These are phyloP conservation scores for Globisporangium canariense DNA, from an alignment of 352 stramenopile genomes.

Conservation along the genomic window DNA sequence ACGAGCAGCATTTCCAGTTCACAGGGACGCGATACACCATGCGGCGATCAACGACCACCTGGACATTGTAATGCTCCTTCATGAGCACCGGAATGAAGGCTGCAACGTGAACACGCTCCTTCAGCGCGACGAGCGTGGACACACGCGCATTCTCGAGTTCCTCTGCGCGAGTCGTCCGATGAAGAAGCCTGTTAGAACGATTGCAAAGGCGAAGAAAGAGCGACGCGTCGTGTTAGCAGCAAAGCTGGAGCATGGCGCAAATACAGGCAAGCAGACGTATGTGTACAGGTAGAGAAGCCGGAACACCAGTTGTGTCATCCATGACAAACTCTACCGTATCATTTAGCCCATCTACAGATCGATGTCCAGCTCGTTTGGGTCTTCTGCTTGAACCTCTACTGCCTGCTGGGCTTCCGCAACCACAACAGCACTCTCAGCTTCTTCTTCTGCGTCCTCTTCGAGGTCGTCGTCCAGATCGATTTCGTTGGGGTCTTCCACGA, in stretches of 20 bases:
- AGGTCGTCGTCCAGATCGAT: constrained; percentile 52
- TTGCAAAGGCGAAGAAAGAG: not conserved
- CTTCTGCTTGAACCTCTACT: constrained; percentile 1
- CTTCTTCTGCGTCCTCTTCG: constrained; percentile 18
- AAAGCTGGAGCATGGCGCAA: not conserved
- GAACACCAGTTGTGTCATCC: not conserved
- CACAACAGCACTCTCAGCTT: constrained; percentile 6
- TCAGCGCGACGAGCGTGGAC: too few relatives aligned
- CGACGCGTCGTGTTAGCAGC: not conserved
- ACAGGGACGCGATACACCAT: not conserved
- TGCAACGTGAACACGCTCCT: constrained; percentile 8
- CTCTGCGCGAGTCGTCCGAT: constrained; percentile 3
- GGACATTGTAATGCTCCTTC: constrained; percentile 7
- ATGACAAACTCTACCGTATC: not conserved
- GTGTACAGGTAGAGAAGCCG: not conserved
- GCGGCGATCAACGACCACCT: constrained; percentile 5
- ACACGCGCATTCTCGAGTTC: not conserved
- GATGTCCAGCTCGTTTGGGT: constrained; percentile 36
- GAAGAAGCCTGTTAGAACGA: not conserved
- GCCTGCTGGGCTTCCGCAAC: constrained; percentile 2
- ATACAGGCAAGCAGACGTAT: not conserved
- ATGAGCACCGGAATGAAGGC: constrained; percentile 11
- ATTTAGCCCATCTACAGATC: constrained; percentile 21
- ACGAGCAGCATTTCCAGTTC: constrained; percentile 2
- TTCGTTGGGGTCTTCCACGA: constrained; percentile 47